Evolutionary conservation across 257 asterid species (phyloP), one percentile per base, ranked within the genome.

Genomic region (Apocynum venetum): DNA sequence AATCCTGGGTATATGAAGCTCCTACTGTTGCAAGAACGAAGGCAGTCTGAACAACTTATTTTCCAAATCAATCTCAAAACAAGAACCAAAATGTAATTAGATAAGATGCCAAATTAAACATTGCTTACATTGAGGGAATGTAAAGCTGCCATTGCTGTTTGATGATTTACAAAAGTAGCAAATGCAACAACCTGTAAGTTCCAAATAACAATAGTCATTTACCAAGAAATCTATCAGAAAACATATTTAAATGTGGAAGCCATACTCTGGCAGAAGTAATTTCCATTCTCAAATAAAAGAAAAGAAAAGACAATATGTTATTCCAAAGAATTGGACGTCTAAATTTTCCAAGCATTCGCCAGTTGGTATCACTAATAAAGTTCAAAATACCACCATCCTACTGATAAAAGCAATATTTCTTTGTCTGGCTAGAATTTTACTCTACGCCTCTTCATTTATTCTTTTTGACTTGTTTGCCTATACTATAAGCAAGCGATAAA

Each of bases 101-200:
- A 68, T 59, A 59, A 63, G 56, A 20, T 0, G 38, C 64, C 20
- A 25, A 61, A 55, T 57, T 41, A 78, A 76, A 6, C 73, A 76
- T 47, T 67, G 79, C 97, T 91, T 82, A 96, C 99, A 82, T 93
- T 93, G 79, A 96, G 80, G 44, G 98, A 82, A 80, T 91, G 93
- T 80, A 96, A 86, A 20, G 97, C 91, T 73, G 94, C 90, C 91
- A 93, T 83, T 71, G 99, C 99, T 53, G 97, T 86, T 82, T 82
- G 98, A 83, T 88, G 98, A 88, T 91, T 91, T 41, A 87, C 86
- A 85, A 96, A 96, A 74, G 94, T 96, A 57, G 98, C 99, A 88
- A 93, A 96, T 44, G 99, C 99, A 80, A 93, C 99, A 70, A 93
- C 99, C 99, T 95, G 89, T 72, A 79, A 81, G 65, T 71, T 60